Conservation (phyloP, 495 filamentous ascomycete species). For the Chaetomidium leptoderma region DNA sequence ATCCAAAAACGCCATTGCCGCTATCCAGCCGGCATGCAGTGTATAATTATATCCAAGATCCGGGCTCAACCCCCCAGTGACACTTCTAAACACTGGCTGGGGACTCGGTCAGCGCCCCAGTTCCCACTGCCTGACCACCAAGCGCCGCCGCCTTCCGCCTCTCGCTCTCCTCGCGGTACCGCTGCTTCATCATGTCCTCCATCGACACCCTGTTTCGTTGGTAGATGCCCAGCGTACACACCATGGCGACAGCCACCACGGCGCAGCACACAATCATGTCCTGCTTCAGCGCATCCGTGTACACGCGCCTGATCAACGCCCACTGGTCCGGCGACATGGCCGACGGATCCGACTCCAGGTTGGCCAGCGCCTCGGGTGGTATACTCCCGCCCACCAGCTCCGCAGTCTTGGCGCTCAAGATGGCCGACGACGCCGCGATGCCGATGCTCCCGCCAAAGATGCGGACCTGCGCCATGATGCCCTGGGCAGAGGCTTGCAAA, state of each 20-base stretch:
- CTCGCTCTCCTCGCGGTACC: conserved; percentile 20
- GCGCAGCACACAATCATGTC: conserved; percentile 40
- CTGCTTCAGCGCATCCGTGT: conserved; percentile 37
- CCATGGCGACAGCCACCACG: conserved; percentile 30
- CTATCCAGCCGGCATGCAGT: background rate
- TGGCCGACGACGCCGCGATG: conserved; percentile 47
- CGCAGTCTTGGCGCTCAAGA: conserved; percentile 34
- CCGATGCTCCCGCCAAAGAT: conserved; percentile 52
- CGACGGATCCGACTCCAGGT: conserved; percentile 17
- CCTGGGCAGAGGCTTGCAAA: conserved; percentile 49
- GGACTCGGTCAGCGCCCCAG: background rate
- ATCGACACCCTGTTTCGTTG: conserved; percentile 24
- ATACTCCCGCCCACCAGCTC: conserved; percentile 20
- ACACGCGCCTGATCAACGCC: conserved; percentile 26
- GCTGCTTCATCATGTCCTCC: conserved; percentile 25
- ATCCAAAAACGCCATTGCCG: background rate
- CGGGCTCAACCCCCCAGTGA: background rate
- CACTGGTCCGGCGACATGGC: conserved; percentile 15
- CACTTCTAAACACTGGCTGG: background rate
- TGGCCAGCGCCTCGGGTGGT: conserved; percentile 22
- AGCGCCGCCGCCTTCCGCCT: conserved; percentile 1
- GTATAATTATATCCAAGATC: background rate
- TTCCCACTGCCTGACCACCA: background rate
- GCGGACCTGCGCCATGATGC: conserved; percentile 48
- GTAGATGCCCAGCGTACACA: conserved; percentile 32